Conservation (phyloP, 768 basidiomycete species). For the Lactarius sp. region DNA sequence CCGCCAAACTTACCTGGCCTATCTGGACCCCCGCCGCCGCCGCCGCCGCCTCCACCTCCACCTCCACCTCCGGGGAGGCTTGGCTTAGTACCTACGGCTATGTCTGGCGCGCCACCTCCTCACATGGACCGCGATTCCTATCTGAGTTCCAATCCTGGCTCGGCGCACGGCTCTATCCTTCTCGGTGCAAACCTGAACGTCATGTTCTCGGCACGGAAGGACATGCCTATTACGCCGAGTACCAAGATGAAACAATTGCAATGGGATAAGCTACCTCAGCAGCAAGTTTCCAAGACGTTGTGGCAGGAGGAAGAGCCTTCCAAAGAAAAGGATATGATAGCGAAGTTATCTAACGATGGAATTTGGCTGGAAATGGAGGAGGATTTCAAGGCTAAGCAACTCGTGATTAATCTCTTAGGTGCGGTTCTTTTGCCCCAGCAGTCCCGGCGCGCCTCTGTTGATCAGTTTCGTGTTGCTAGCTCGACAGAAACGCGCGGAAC, state of each 20-base stretch:
- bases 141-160: constrained; percentile 39
- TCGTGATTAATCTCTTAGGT: constrained; percentile 89
- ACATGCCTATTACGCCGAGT: constrained; percentile 75
- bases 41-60: constrained; percentile 37
- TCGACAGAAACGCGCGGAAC: constrained; percentile 79
- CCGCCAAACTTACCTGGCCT: constrained; percentile 30
- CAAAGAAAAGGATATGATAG: constrained; percentile 74
- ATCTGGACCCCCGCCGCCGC: constrained; percentile 31
- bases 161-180: constrained; percentile 56
- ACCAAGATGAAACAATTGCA: constrained; percentile 97
- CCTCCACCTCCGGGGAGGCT: constrained; percentile 35
- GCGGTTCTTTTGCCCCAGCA: constrained; percentile 23
- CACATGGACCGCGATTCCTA: constrained; percentile 34
- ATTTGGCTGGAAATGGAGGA: constrained; percentile 97
- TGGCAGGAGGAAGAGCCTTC: constrained; percentile 71
- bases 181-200: constrained; percentile 53
- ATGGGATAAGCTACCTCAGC: constrained; percentile 96
- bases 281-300: constrained; percentile 77
- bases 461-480: constrained; percentile 38
- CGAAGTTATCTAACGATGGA: constrained; percentile 77
- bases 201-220: constrained; percentile 67
- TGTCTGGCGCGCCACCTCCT: constrained; percentile 32
- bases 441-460: not conserved
- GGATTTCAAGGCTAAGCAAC: constrained; percentile 94
- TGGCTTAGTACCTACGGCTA: constrained; percentile 29